Evolutionary conservation across 2,329 filamentous ascomycete species (phyloP), one percentile per base, ranked within the genome.

Genomic region (Diaporthe longicolla): DNA sequence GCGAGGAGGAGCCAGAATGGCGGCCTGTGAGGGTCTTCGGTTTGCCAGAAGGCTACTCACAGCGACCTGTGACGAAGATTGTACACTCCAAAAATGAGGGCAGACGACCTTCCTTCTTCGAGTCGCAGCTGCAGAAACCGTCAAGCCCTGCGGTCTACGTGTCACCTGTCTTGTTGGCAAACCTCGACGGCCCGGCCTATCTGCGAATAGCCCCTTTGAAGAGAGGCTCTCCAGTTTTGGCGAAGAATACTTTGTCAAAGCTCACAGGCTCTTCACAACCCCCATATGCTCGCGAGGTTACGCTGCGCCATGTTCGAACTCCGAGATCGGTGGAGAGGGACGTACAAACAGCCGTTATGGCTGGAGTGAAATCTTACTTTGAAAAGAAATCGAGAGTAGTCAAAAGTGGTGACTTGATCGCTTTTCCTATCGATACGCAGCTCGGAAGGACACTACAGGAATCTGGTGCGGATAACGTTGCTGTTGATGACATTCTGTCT

Each of bases 21-120:
- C 91, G 97, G 45, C 93, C 95, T 3, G 95, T 94, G 21, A 94
- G 94, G 78, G 93, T 98, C 4, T 99, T 95, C 81, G 95, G 95
- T 0, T 86, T 99, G 1, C 94, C 97, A 0, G 96, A 97, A 79
- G 92, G 89, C 63, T 93, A 92, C 78, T 88, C 89, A 3, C 87
- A 88, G 71, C 87, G 90, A 4, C 87, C 90, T 0, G 87, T 92
- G 75, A 90, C 89, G 3, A 87, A 89, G 73, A 91, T 93, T 74
- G 86, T 89, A 7, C 89, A 87, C 78, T 88, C 87, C 19, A 84
- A 86, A 26, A 83, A 86, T 32, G 85, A 87, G 71, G 84, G 83
- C 11, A 85, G 90, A 72, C 86, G 86, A 63, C 79, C 88, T 71
- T 93, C 91, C 0, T 93, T 92, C 78, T 92, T 92, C 74, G 90